Percentiles rank a stretch among this genome's conserved stretches.
Conservation (phyloP, 257 asterid species). For the Nicotiana knightiana region DNA sequence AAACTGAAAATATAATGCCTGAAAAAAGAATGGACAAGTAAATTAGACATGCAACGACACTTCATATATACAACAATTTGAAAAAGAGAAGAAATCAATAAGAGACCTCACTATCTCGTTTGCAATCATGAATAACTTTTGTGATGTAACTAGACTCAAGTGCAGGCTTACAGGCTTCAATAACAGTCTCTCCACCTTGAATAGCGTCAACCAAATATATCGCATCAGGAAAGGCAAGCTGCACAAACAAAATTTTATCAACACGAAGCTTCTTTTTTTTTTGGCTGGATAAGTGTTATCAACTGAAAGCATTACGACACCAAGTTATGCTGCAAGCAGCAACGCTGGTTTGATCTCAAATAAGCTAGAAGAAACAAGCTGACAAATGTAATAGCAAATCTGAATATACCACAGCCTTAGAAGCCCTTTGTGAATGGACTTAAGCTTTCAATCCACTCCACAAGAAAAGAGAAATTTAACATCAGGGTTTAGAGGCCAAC, state of each 20-base stretch:
- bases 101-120: constrained; percentile 99
- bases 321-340: background rate
- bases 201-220: constrained; percentile 94
- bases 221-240: constrained; percentile 91
- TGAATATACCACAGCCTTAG: background rate
- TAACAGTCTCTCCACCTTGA: constrained; percentile 80
- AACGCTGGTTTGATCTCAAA: background rate
- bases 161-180: constrained; percentile 96
- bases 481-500: background rate
- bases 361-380: background rate
- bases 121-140: constrained; percentile 97
- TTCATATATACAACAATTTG: constrained; percentile 15
- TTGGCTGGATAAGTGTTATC: background rate
- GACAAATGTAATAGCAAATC: background rate
- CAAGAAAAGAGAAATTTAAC: background rate
- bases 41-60: constrained; percentile 14
- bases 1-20: constrained; percentile 91
- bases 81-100: constrained; percentile 27
- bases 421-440: background rate
- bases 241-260: constrained; percentile 21
- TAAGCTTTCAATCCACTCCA: background rate
- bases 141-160: constrained; percentile 89
- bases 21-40: constrained; percentile 28
- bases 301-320: background rate
- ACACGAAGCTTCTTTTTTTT: background rate